phyloP scores from a whole-genome alignment of 768 basidiomycete species.

The Roridomyces roridus region DNA sequence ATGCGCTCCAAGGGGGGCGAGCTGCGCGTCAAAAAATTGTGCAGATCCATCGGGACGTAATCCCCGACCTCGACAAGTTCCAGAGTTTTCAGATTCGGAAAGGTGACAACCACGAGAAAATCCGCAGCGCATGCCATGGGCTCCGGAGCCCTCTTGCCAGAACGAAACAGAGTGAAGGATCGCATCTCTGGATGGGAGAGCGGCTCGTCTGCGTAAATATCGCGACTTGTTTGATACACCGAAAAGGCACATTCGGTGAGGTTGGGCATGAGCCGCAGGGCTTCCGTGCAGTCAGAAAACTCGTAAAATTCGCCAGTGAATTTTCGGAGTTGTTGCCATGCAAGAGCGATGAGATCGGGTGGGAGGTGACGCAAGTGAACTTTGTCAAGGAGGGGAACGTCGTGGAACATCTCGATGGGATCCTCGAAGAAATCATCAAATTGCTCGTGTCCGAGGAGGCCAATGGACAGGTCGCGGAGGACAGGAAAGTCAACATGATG shows the following conservation, averaged over 20 bases:
- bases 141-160: neutral
- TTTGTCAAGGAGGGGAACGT: neutral
- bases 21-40: too few species aligned
- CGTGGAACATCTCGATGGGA: neutral
- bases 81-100: too few species aligned
- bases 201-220: neutral
- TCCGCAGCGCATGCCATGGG: neutral
- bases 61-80: too few species aligned
- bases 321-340: constrained; percentile 10
- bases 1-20: too few species aligned
- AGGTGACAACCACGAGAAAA: neutral
- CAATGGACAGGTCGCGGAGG: neutral
- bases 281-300: neutral
- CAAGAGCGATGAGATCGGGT: neutral
- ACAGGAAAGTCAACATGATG: neutral
- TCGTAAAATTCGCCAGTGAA: constrained; percentile 6
- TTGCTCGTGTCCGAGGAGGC: neutral
- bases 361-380: neutral
- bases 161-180: constrained; percentile 4
- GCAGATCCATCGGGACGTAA: too few species aligned
- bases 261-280: constrained; percentile 1
- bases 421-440: too few species aligned
- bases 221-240: neutral
- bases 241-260: constrained; percentile 1
- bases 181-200: neutral